Conservation (phyloP, 768 basidiomycete genomes). For the Peribolospora baueri region DNA sequence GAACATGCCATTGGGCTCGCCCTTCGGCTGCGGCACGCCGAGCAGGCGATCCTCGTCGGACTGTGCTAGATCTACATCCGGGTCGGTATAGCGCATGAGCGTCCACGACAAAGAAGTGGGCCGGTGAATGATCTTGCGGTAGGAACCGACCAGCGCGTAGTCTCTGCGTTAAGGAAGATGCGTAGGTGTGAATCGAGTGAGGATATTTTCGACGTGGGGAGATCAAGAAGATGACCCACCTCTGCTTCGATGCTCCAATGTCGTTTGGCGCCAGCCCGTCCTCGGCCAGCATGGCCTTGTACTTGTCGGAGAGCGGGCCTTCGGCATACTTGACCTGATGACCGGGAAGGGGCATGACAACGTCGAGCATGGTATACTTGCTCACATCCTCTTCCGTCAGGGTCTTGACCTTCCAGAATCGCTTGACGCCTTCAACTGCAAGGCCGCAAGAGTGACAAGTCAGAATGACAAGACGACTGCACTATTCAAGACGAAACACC, state of each 20-base stretch:
- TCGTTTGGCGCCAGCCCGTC: conserved; percentile 82
- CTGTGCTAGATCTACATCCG: conserved; percentile 71
- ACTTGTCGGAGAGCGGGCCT: conserved; percentile 61
- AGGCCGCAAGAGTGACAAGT: neutral
- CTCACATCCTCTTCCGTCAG: conserved; percentile 47
- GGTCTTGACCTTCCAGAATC: conserved; percentile 39
- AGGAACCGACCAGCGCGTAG: conserved; percentile 76
- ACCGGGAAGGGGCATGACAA: conserved; percentile 92
- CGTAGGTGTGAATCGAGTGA: neutral
- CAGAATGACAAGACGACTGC: neutral
- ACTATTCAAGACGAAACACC: neutral
- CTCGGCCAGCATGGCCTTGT: conserved; percentile 48
- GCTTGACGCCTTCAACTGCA: conserved; percentile 18
- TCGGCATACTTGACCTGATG: conserved; percentile 82
- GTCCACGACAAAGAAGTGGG: conserved; percentile 64
- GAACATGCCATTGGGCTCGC: conserved; percentile 44
- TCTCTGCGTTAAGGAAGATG: conserved; percentile 30
- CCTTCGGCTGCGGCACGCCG: conserved; percentile 32
- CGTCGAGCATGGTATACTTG: conserved; percentile 72
- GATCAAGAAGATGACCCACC: conserved; percentile 25
- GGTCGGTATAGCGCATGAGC: conserved; percentile 68
- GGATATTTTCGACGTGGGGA: neutral
- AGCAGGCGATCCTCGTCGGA: conserved; percentile 85
- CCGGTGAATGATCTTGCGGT: conserved; percentile 68
- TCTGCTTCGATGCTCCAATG: conserved; percentile 58